Conservation (phyloP, 208 protist genomes). For the Leishmania mexicana region DNA sequence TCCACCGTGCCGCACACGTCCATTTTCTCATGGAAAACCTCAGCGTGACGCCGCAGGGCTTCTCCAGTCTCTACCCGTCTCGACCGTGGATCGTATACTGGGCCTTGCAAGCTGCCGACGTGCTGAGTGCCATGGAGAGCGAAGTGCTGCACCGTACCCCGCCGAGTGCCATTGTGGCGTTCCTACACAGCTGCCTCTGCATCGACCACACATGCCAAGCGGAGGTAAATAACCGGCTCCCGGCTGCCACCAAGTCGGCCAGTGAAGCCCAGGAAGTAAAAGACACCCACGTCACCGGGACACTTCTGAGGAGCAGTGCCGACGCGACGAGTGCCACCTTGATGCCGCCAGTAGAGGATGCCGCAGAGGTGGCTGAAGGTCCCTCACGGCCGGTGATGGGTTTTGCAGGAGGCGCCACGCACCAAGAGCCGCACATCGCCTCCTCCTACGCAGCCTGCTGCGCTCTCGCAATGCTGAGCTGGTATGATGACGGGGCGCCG, state of each 20-base stretch:
- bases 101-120: conserved; percentile 73
- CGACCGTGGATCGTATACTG: conserved; percentile 87
- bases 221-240: conserved; percentile 3
- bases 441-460: conserved; percentile 84
- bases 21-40: conserved; percentile 43
- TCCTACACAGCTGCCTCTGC: conserved; percentile 56
- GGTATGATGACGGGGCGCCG: conserved; percentile 13
- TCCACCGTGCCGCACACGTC: conserved; percentile 29
- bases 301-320: neutral
- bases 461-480: conserved; percentile 71
- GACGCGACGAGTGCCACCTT: neutral
- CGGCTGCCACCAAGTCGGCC: neutral
- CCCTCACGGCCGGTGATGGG: conserved; percentile 37
- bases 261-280: neutral
- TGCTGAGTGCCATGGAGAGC: conserved; percentile 55
- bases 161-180: conserved; percentile 43
- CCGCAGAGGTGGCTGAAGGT: neutral
- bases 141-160: conserved; percentile 47
- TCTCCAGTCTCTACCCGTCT: conserved; percentile 42
- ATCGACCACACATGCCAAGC: conserved; percentile 30
- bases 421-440: conserved; percentile 82
- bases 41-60: conserved; percentile 20
- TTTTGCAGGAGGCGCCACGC: conserved; percentile 78
- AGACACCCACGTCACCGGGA: neutral
- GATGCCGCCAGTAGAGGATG: neutral